Evolutionary conservation across 2,329 filamentous ascomycete species (phyloP).

Genomic region (Neoarthrinium moseri): DNA sequence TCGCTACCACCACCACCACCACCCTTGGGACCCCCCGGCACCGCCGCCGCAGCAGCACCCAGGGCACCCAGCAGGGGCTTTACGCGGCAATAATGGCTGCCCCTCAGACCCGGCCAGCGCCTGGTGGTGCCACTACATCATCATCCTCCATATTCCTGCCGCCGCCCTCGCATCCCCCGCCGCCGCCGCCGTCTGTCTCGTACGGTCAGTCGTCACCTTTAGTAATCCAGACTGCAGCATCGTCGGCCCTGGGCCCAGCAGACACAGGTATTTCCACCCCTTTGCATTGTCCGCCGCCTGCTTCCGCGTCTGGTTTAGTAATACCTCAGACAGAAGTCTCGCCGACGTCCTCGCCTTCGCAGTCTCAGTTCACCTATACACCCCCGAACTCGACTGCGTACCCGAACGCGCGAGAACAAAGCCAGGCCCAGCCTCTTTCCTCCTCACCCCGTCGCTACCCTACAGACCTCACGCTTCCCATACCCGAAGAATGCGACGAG

Average conservation of each 20-base stretch:
- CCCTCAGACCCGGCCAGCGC: conserved; percentile 3
- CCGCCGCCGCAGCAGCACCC: conserved; percentile 1
- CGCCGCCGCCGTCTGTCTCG: neutral
- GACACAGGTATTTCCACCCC: conserved; percentile 8
- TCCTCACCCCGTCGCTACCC: conserved; percentile 45
- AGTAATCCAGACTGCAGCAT: conserved; percentile 1
- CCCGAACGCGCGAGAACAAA: conserved; percentile 4
- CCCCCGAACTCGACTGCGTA: neutral
- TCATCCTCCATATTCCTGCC: no score
- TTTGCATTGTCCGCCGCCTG: neutral
- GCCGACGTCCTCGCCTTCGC: conserved; percentile 11
- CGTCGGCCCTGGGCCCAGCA: neutral
- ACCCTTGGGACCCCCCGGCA: conserved; percentile 3
- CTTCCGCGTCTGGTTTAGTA: conserved; percentile 7
- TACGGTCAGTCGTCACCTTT: neutral
- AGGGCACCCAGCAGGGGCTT: neutral
- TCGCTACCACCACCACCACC: no score
- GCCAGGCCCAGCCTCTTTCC: conserved; percentile 17
- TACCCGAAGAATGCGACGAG: conserved; percentile 59
- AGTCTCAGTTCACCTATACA: conserved; percentile 8
- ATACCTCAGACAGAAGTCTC: conserved; percentile 8
- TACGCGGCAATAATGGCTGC: conserved; percentile 9
- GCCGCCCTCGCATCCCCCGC: neutral
- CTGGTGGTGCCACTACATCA: conserved; percentile 5
- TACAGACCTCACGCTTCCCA: conserved; percentile 50